Base-by-base conservation (phyloP, 371 early-diverging fungal species). In the Rhizomucor miehei region DNA sequence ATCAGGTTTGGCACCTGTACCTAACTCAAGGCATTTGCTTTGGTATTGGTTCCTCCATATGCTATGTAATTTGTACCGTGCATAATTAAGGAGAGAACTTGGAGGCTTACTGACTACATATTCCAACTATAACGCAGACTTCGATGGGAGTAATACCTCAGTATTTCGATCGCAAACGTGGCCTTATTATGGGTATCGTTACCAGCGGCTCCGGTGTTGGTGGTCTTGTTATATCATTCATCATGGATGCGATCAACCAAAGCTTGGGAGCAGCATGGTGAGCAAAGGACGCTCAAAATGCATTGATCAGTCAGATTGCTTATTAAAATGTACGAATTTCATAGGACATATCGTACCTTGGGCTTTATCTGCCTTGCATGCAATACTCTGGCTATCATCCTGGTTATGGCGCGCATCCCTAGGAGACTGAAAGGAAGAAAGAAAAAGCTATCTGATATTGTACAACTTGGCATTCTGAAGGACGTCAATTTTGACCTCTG, bases 171-270 rank as follows among this genome's bases (percentile, higher is more conserved):
- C 68, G 70, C 14, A 54, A 63, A 24, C 77, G 89, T 5, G 86
- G 86, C 0, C 52, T 92, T 45, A 89, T 86, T 9, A 77, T 82
- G 0, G 92, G 90, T 8, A 71, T 90, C 2, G 80, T 84, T 21
- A 78, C 82, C 25, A 64, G 84, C 46, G 91, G 91, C 2, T 73
- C 81, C n/a, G 90, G 90, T 9, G 63, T 88, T 38, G 90, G 90
- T 41, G 89, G 89, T 0, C 71, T 89, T 0, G 75, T 80, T 34
- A 61, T 88, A 56, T 70, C 83, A 0, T 70, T 89, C 9, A 74
- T 79, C 38, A 66, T 88, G 65, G 70, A 77, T 0, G 84, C 85
- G 8, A 52, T 89, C 8, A 65, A 82, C 29, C 73, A 73, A 21
- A 53, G 58, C 24, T 57, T 88, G 11, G 71, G 64, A 36, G 59